Evolutionary conservation across 371 early-diverging fungal genomes (phyloP), one percentile per base, ranked within the genome.

Genomic region (Amoeboradix gromovi): DNA sequence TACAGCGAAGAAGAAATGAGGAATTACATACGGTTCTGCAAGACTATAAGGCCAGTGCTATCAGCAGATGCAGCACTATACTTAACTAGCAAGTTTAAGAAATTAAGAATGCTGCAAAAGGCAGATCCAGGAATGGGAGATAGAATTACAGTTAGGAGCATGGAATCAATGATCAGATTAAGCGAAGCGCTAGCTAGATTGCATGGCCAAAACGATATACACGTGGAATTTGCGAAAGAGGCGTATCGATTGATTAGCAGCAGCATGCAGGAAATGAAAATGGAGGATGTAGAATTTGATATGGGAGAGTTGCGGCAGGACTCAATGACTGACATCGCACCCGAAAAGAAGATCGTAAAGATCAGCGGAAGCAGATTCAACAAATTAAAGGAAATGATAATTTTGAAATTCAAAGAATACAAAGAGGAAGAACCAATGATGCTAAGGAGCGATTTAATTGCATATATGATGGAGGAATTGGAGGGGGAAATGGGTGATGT

Each of bases 231-330:
- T 76, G 96, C 96, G 12, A 77, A 82, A 32, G 98, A 98, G 78
- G 98, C 98, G 1, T 86, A 83, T 70, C 80, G 86, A 66, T 82
- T 99, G 66, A 77, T 99, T 67, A 85, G 86, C 31, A 87, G 88
- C 30, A 92, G 93, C 0, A 92, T 98, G 69, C 85, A 97, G 69
- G 87, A 88, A 29, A 85, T 98, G 22, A 87, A 92, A 74, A 84
- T 85, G 73, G 95, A 91, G 31, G 88, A 89, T 72, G 79, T 94
- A 31, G 84, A 85, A 5, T 77, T 91, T 78, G 66, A 66, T 71
- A 48, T 69, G 73, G 71, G 66, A 67, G 29, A 29, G 1, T 71
- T 69, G 0, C 30, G 2, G 17, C 71, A 69, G 65, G 30, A 69
- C 17, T 69, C 30, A 32, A 31, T 32, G n/a, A 17, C 67, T 29